Conservation (phyloP, 2,329 filamentous ascomycete genomes). For the Lasiodiplodia hormozganensis region DNA sequence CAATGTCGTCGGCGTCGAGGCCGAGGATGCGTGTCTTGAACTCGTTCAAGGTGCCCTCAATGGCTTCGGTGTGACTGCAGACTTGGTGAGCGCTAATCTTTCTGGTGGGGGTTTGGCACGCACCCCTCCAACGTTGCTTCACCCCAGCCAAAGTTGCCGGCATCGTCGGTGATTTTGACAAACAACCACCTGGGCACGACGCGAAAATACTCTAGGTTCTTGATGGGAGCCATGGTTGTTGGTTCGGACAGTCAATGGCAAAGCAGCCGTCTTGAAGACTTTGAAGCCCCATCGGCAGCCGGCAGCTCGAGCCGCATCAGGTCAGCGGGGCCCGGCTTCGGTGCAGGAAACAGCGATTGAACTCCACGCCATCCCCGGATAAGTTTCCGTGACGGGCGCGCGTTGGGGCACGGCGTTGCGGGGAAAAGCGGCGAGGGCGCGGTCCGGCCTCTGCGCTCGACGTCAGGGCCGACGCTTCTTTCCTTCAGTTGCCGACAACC, state of each 20-base stretch:
- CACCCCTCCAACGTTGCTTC: slow-evolving; percentile 74
- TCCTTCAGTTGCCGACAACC: slow-evolving; percentile 8
- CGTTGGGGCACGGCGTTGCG: slow-evolving; percentile 13
- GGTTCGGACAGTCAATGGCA: slow-evolving; percentile 6
- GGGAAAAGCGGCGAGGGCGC: slow-evolving; percentile 18
- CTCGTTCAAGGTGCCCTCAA: slow-evolving; percentile 75
- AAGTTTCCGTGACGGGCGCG: slow-evolving; percentile 15
- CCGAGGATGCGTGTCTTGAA: slow-evolving; percentile 68
- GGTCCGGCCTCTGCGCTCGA: slow-evolving; percentile 9
- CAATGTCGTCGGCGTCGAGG: slow-evolving; percentile 77
- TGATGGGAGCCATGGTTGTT: slow-evolving; percentile 66
- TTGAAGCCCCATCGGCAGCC: background rate
- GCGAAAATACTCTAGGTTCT: slow-evolving; percentile 74
- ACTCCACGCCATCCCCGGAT: slow-evolving; percentile 19
- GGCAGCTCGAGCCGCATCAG: slow-evolving; percentile 6
- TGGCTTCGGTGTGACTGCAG: slow-evolving; percentile 68
- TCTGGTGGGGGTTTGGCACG: background rate
- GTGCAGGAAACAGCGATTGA: slow-evolving; percentile 6
- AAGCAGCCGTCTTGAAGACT: background rate
- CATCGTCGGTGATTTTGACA: slow-evolving; percentile 75
- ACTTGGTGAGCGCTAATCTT: background rate
- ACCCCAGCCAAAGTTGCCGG: slow-evolving; percentile 72
- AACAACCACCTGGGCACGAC: slow-evolving; percentile 79
- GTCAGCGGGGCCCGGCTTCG: slow-evolving; percentile 11
- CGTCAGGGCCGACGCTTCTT: background rate